Conservation (phyloP, 805 yeast genomes). For the Saccharomyces kudriavzevii region DNA sequence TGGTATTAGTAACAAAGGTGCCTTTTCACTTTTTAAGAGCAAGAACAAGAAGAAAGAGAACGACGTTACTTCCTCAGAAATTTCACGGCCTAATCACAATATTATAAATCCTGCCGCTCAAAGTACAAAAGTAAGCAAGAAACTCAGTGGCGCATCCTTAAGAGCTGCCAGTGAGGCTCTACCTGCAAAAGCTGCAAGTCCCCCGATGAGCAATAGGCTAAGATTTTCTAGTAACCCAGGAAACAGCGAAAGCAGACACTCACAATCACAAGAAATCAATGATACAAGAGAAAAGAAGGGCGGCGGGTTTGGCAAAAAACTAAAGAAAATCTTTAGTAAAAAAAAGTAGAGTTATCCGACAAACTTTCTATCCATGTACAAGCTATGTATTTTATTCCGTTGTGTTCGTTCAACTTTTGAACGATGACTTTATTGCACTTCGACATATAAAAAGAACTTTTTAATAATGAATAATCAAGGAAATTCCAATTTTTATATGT, state of each 20-base stretch:
- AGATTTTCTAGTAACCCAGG: constrained; percentile 24
- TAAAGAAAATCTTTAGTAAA: constrained; percentile 37
- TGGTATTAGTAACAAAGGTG: constrained; percentile 5
- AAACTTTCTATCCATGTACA: not conserved
- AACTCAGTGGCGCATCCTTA: constrained; percentile 16
- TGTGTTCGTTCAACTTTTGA: not conserved
- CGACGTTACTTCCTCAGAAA: not conserved
- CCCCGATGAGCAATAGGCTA: constrained; percentile 12
- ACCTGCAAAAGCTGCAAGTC: not conserved
- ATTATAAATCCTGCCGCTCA: constrained; percentile 3
- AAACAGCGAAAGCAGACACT: constrained; percentile 4
- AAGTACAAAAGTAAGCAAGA: constrained; percentile 13
- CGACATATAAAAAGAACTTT: not conserved
- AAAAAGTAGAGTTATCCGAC: constrained; percentile 9
- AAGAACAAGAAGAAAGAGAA: constrained; percentile 8
- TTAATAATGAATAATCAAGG: not conserved
- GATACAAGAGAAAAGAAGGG: constrained; percentile 24
- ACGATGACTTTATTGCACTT: not conserved
- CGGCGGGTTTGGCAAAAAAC: constrained; percentile 29
- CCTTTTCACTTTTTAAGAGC: constrained; percentile 15
- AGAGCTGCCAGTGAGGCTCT: constrained; percentile 19
- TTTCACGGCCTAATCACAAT: not conserved
- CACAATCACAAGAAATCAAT: not conserved
- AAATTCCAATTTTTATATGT: not conserved
- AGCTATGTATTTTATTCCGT: not conserved